phyloP scores from a whole-genome alignment of 768 basidiomycete species.

The Boletus huronensis region DNA sequence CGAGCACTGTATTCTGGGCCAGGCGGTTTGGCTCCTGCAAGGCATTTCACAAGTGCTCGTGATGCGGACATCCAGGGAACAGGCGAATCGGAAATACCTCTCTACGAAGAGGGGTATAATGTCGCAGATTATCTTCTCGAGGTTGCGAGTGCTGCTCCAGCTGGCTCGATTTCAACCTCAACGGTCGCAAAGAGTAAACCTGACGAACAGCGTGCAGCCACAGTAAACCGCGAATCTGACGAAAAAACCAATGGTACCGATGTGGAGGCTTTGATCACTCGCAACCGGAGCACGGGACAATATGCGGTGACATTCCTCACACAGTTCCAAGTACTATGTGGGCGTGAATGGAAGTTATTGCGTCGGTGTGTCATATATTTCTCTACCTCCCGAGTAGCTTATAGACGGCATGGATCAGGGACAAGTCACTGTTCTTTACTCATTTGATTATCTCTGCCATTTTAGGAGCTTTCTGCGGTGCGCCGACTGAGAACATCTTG shows the following conservation, averaged over 20 bases:
- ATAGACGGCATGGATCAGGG: constrained; percentile 40
- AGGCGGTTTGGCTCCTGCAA: constrained; percentile 66
- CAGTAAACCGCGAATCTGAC: constrained; percentile 4
- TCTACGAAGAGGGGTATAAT: constrained; percentile 81
- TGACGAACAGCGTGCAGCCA: background rate
- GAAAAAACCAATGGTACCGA: constrained; percentile 13
- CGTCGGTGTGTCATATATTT: constrained; percentile 43
- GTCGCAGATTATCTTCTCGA: constrained; percentile 91
- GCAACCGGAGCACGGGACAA: constrained; percentile 20
- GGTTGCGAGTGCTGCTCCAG: constrained; percentile 67
- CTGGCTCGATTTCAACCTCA: constrained; percentile 40
- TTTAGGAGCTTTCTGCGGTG: constrained; percentile 84
- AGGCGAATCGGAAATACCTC: constrained; percentile 35
- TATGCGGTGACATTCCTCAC: constrained; percentile 85
- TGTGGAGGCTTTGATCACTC: constrained; percentile 21
- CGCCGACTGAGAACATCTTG: constrained; percentile 13
- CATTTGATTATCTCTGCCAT: constrained; percentile 69
- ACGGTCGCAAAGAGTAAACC: constrained; percentile 2
- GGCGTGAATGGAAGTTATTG: constrained; percentile 83
- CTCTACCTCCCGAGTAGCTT: background rate
- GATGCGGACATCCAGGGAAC: constrained; percentile 32
- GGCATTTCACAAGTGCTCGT: constrained; percentile 51
- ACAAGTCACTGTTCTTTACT: constrained; percentile 77
- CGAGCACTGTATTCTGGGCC: constrained; percentile 75
- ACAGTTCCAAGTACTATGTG: constrained; percentile 77